phyloP scores from a whole-genome alignment of 805 yeast species.

The Candida quercuum region DNA sequence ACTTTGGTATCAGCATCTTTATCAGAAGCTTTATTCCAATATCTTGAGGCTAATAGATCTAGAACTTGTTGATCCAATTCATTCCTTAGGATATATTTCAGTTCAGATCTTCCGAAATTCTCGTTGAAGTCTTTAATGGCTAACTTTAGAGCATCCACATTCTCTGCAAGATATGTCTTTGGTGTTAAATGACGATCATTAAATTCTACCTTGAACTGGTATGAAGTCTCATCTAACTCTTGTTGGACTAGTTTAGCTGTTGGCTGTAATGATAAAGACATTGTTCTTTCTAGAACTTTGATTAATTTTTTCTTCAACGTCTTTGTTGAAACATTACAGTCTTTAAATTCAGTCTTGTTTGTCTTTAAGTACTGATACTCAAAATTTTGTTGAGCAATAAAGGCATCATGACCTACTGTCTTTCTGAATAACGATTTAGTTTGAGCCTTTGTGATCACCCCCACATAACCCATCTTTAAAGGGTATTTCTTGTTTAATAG shows the following conservation, averaged over 20 bases:
- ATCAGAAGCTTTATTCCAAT: slow-evolving; percentile 67
- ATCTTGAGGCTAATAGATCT: slow-evolving; percentile 81
- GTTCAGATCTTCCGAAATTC: slow-evolving; percentile 75
- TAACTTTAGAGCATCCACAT: slow-evolving; percentile 79
- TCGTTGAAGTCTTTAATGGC: slow-evolving; percentile 84
- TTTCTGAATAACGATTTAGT: slow-evolving; percentile 43
- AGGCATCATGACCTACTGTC: slow-evolving; percentile 54
- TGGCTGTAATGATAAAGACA: slow-evolving; percentile 86
- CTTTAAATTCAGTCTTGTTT: slow-evolving; percentile 51
- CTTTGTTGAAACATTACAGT: slow-evolving; percentile 73
- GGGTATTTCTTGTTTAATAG: slow-evolving; percentile 82
- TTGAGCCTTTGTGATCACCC: slow-evolving; percentile 88
- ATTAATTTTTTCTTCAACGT: slow-evolving; percentile 74
- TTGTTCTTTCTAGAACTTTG: slow-evolving; percentile 80
- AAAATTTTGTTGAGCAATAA: slow-evolving; percentile 60
- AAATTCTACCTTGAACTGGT: slow-evolving; percentile 92
- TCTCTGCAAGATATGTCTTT: slow-evolving; percentile 87
- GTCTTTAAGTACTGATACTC: slow-evolving; percentile 61
- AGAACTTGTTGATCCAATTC: slow-evolving; percentile 87
- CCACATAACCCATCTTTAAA: slow-evolving; percentile 93
- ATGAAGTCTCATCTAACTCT: slow-evolving; percentile 90
- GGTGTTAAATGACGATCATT: slow-evolving; percentile 93
- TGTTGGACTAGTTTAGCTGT: slow-evolving; percentile 80
- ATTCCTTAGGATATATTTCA: slow-evolving; percentile 70
- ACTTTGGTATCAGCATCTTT: slow-evolving; percentile 16